Evolutionary conservation across 371 early-diverging fungal species (phyloP).

Genomic region (Nosema muscidifuracis): DNA sequence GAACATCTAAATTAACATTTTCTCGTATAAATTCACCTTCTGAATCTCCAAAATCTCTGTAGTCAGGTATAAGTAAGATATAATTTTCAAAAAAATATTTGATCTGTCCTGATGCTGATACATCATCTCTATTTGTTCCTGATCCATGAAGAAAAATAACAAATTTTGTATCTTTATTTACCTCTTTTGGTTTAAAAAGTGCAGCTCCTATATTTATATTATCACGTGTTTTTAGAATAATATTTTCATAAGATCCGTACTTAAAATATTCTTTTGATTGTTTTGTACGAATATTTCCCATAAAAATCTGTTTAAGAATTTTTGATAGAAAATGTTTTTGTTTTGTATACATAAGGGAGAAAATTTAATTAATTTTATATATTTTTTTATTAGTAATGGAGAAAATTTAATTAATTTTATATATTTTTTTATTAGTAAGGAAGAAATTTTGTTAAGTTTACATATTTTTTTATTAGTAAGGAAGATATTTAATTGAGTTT

Average conservation of each 20-base stretch:
- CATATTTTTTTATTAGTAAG: no score
- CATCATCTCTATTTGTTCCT: conserved; percentile 23
- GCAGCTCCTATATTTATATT: conserved; percentile 33
- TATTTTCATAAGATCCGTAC: conserved; percentile 1
- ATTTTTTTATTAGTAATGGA: no score
- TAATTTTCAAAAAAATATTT: conserved; percentile 19
- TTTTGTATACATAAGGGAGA: no score
- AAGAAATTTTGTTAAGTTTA: no score
- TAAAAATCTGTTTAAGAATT: neutral
- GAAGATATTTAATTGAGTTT: no score
- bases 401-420: no score
- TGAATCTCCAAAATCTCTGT: conserved; percentile 60
- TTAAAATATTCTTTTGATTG: neutral
- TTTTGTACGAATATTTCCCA: neutral
- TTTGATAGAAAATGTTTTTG: no score
- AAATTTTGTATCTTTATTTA: conserved; percentile 11
- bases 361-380: no score
- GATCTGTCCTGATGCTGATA: conserved; percentile 4
- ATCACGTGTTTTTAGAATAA: conserved; percentile 29
- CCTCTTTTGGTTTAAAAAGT: conserved; percentile 14
- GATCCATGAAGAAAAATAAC: conserved; percentile 43
- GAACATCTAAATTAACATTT: conserved; percentile 47
- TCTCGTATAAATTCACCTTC: conserved; percentile 35
- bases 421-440: no score
- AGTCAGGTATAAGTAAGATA: conserved; percentile 51